phyloP scores from a whole-genome alignment of 2,329 filamentous ascomycete species.

The Xylariaceae sp. region DNA sequence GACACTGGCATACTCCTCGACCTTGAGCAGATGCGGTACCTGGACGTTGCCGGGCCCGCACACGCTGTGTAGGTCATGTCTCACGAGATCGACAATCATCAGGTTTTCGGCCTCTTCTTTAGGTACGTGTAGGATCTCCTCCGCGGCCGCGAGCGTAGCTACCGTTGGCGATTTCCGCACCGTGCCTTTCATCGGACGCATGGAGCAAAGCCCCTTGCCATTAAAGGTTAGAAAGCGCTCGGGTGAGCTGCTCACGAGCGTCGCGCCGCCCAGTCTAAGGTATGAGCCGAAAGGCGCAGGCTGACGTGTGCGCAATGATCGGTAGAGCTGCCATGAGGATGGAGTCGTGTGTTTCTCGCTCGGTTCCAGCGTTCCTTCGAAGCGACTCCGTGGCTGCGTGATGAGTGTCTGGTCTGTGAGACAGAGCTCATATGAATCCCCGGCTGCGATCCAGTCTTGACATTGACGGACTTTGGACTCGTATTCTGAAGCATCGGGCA shows the following conservation, averaged over 20 bases:
- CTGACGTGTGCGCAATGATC: conserved; percentile 62
- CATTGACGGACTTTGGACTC: conserved; percentile 62
- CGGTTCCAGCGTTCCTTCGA: conserved; percentile 39
- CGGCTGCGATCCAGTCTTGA: conserved; percentile 65
- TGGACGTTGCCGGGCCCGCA: conserved; percentile 67
- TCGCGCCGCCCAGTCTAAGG: conserved; percentile 61
- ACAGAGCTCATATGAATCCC: conserved; percentile 82
- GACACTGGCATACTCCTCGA: conserved; percentile 87
- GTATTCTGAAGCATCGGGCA: conserved; percentile 49
- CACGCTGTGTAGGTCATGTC: conserved; percentile 85
- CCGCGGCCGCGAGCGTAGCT: conserved; percentile 65
- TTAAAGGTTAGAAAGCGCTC: conserved; percentile 73
- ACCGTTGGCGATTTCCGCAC: conserved; percentile 64
- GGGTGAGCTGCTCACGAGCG: conserved; percentile 76
- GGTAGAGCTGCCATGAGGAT: conserved; percentile 66
- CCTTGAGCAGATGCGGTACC: conserved; percentile 72
- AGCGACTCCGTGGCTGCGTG: conserved; percentile 34
- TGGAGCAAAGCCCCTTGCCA: conserved; percentile 56
- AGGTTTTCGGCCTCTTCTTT: conserved; percentile 95
- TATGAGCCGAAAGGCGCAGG: conserved; percentile 84
- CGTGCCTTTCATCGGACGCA: conserved; percentile 95
- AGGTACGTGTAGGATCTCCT: conserved; percentile 65
- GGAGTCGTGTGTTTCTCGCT: conserved; percentile 29
- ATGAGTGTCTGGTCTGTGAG: conserved; percentile 71
- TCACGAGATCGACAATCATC: conserved; percentile 97